Conservation (phyloP, 768 basidiomycete genomes). For the Hebeloma cylindrosporum region DNA sequence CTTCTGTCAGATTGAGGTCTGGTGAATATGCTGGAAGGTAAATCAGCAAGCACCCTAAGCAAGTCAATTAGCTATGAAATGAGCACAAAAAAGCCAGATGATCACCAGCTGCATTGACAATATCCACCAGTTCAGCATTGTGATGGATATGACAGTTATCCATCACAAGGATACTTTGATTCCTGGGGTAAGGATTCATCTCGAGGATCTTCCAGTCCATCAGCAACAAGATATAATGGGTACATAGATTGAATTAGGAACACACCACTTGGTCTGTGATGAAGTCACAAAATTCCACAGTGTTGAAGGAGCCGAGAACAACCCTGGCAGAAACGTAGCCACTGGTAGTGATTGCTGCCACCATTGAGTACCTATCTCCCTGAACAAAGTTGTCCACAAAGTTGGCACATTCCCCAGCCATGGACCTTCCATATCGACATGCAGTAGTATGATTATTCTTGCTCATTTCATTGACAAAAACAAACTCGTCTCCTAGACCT, state of each 20-base stretch:
- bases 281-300: constrained; percentile 27
- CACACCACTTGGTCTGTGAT: constrained; percentile 29
- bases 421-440: constrained; percentile 25
- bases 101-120: constrained; percentile 20
- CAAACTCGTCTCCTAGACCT: constrained; percentile 20
- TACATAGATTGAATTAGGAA: background rate
- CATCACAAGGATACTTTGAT: constrained; percentile 20
- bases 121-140: constrained; percentile 19
- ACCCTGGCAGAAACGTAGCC: constrained; percentile 29
- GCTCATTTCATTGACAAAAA: constrained; percentile 30
- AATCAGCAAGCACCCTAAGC: constrained; percentile 22
- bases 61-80: too few species aligned
- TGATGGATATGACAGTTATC: constrained; percentile 30
- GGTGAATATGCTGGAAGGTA: constrained; percentile 36
- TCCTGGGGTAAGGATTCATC: constrained; percentile 29
- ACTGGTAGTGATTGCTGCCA: constrained; percentile 29
- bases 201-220: constrained; percentile 16
- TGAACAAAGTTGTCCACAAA: constrained; percentile 24
- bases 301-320: constrained; percentile 27
- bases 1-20: constrained; percentile 37
- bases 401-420: constrained; percentile 19
- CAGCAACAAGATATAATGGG: too few species aligned
- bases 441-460: constrained; percentile 26
- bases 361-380: constrained; percentile 26
- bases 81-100: background rate